phyloP scores from a whole-genome alignment of 768 basidiomycete species.

The Ramaria sp. region DNA sequence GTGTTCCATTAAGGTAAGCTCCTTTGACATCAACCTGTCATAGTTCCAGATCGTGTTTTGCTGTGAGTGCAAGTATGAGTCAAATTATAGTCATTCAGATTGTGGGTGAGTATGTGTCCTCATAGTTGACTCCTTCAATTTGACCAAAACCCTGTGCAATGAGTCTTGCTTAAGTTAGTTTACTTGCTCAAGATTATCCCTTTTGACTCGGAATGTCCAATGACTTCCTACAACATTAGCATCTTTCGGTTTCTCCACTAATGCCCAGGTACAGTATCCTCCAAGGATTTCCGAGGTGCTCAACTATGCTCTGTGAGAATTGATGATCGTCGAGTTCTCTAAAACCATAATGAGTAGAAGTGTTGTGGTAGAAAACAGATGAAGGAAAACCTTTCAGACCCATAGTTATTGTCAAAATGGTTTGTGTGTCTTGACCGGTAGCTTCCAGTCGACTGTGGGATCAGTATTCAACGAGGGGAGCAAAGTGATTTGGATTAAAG shows the following conservation, averaged over 20 bases:
- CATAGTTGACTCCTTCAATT: slow-evolving; percentile 17
- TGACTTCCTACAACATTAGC: slow-evolving; percentile 11
- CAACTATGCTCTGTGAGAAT: too few relatives aligned
- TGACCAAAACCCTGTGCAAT: slow-evolving; percentile 19
- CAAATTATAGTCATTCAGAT: background rate
- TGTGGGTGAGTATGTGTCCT: slow-evolving; percentile 15
- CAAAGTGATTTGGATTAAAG: too few relatives aligned
- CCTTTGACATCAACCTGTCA: slow-evolving; percentile 12
- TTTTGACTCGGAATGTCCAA: slow-evolving; percentile 20
- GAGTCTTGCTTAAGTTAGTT: slow-evolving; percentile 15
- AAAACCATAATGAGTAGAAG: too few relatives aligned
- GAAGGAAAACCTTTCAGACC: too few relatives aligned
- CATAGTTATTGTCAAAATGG: too few relatives aligned
- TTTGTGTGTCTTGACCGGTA: too few relatives aligned
- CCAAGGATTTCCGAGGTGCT: slow-evolving; percentile 13
- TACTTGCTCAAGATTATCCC: slow-evolving; percentile 14
- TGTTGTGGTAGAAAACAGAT: too few relatives aligned
- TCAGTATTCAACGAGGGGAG: too few relatives aligned
- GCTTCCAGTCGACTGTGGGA: too few relatives aligned
- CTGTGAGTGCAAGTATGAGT: slow-evolving; percentile 7
- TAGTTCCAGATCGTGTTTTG: slow-evolving; percentile 5
- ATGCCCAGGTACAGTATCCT: slow-evolving; percentile 15
- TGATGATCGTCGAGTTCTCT: too few relatives aligned
- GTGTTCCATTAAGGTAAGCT: slow-evolving; percentile 16
- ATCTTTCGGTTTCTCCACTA: slow-evolving; percentile 12